Base-by-base conservation (phyloP, 148 eudicot species). In the Polygonum maritimum region DNA sequence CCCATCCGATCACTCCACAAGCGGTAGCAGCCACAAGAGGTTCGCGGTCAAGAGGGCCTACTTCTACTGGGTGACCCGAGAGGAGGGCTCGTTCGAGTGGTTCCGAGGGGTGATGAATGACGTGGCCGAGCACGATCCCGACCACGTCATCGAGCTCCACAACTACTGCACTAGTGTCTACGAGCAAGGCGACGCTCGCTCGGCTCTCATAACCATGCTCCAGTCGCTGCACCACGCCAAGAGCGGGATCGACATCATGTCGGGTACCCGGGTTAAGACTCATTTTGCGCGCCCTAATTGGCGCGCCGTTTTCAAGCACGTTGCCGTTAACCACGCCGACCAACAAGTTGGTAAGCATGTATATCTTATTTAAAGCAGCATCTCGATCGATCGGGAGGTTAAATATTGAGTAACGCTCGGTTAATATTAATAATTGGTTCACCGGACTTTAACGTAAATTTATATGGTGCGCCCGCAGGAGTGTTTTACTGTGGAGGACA, bases 141-240 rank as follows among this genome's bases (percentile, higher is more conserved):
- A 86, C 48, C 78, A 75, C 13, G 81, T 84, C 49, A 86, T 88
- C 21, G 86, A 88, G 79, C 83, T 86, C 22, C 88, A 86, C 48
- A 88, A 86, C 49, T 86, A 86, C 54, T 86, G 89, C 78, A 86
- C 89, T 0, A 79, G 85, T 41, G 89, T 80, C 1, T 86, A 83
- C 48, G 85, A 84, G 71, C 89, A 86, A 78, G 91, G 91, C 10
- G 90, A 87, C 77, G 90, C 88, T 3, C 71, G 90, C 8, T 87
- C 90, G 0, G 90, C 88, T 36, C 76, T 87, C 75, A 83, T 87
- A 14, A 76, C 85, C n/a, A 85, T 87, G 84, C 82, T 87, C 69
- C 90, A 87, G 78, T 75, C 86, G 0, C 35, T 87, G 2, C 82
- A 87, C 19, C 87, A 88, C 74, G 89, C 91, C 48, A 83, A 84